phyloP scores from a whole-genome alignment of 2,329 filamentous ascomycete genomes.

The Gnomoniopsis smithogilvyi region DNA sequence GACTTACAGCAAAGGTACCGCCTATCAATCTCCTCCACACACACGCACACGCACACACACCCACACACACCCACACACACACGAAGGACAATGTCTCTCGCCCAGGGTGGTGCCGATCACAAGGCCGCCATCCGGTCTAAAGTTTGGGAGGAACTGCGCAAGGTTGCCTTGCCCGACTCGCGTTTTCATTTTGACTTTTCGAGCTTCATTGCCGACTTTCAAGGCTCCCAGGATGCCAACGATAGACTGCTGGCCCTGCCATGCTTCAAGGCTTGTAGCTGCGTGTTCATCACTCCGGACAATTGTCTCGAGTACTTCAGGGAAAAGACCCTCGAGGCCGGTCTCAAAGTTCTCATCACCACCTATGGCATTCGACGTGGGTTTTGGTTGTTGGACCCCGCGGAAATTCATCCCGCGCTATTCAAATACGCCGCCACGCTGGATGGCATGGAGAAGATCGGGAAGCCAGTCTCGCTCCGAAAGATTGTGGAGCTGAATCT shows the following conservation, averaged over 20 bases:
- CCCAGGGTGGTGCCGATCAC: conserved; percentile 11
- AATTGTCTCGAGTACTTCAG: conserved; percentile 41
- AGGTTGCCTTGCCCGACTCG: conserved; percentile 39
- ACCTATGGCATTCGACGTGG: conserved; percentile 39
- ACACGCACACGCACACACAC: too few relatives aligned
- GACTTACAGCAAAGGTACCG: too few relatives aligned
- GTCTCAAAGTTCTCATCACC: conserved; percentile 37
- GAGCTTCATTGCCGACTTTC: conserved; percentile 40
- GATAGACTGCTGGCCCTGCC: conserved; percentile 28
- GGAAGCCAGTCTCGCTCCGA: conserved; percentile 29
- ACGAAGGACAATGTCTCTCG: too few relatives aligned
- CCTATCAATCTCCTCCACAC: too few relatives aligned
- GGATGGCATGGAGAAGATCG: conserved; percentile 42
- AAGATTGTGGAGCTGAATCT: conserved; percentile 30
- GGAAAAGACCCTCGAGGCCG: conserved; percentile 33
- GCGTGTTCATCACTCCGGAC: conserved; percentile 39
- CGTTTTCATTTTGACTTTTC: conserved; percentile 40
- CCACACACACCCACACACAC: too few relatives aligned
- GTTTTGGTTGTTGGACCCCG: conserved; percentile 38
- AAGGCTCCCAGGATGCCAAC: conserved; percentile 31
- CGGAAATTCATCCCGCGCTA: conserved; percentile 23
- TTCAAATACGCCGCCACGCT: conserved; percentile 33
- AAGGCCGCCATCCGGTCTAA: conserved; percentile 19
- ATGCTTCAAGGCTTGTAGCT: conserved; percentile 28
- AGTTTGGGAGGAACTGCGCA: conserved; percentile 33